Evolutionary conservation across 2,329 filamentous ascomycete species (phyloP), one percentile per base, ranked within the genome.

Genomic region (Ramichloridium luteum): DNA sequence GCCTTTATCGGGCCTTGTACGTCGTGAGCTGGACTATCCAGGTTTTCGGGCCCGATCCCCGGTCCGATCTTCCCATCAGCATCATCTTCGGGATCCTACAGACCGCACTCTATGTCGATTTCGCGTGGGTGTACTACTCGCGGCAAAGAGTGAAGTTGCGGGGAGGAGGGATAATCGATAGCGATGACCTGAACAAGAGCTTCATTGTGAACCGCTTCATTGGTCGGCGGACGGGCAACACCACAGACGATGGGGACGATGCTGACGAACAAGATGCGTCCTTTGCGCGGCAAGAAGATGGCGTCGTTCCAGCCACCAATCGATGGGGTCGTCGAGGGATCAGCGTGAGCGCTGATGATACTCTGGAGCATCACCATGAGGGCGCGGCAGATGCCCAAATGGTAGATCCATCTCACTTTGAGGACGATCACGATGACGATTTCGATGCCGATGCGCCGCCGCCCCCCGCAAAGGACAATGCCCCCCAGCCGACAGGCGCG

Each of bases 91-190:
- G 88, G 34, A 62, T 92, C 37, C 65, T 96, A 15, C 88, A 96
- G 61, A 94, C 85, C 0, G 76, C 80, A 1, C 72, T 94, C 26
- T 94, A 94, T 57, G 55, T 86, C 46, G 88, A 96, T 59, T 96
- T 96, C 54, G 85, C 84, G 20, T 94, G 86, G 85, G 85, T 96
- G 1, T 96, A 96, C 65, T 94, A 82, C 63, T 81, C 80, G 8
- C 73, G 88, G 41, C 88, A 94, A 62, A 74, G 86, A 35, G 85
- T 96, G 51, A 94, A 94, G 75, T 75, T 96, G 11, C 73, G 88
- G 39, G 77, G 74, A 44, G 88, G 88, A 27, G 83, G 84, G 5
- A 68, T 94, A 12, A 83, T 96, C 10, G 88, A 96, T 52, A 78
- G 79, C 3, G 86, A 94, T 43, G 88, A 96, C 53, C 66, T 93